These are phyloP conservation scores for Chernovozyma aurita DNA, from an alignment of 1,139 yeast genomes.

Conservation along the genomic window DNA sequence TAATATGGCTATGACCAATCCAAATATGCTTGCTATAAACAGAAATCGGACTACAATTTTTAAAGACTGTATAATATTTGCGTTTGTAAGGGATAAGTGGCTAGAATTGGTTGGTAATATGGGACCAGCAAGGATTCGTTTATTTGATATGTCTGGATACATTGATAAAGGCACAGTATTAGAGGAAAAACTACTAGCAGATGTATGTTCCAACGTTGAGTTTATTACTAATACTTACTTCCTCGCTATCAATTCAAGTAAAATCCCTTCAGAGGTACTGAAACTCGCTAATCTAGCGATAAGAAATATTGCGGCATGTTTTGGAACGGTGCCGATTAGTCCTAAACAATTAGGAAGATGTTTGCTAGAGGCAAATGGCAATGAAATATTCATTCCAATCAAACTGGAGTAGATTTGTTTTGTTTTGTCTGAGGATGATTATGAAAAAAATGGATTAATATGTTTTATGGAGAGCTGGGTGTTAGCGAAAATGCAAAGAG, in stretches of 20 bases:
- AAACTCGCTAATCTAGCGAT: neutral
- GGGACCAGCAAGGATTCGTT: constrained; percentile 1
- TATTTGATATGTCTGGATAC: neutral
- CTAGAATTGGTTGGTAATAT: constrained; percentile 1
- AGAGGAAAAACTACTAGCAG: neutral
- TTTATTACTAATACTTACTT: neutral
- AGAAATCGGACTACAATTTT: neutral
- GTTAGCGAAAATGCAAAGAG: too few species aligned
- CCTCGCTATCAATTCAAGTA: neutral
- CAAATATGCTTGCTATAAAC: neutral
- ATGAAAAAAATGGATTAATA: too few species aligned
- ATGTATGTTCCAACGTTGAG: neutral
- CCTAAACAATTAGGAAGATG: constrained; percentile 3
- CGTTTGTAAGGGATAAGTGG: constrained; percentile 2
- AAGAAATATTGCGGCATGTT: constrained; percentile 4
- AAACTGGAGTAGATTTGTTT: neutral
- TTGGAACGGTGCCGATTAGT: constrained; percentile 4
- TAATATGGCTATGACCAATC: neutral
- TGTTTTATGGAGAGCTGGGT: too few species aligned
- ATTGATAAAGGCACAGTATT: neutral
- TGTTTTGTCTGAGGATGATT: too few species aligned
- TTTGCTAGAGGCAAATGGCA: constrained; percentile 2
- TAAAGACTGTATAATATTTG: constrained; percentile 1
- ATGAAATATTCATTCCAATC: constrained; percentile 1
- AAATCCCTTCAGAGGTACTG: neutral